Percentiles rank a stretch among this genome's conserved stretches.
These are phyloP conservation scores for Cyclanthera cordifolia DNA, from an alignment of 306 rosid species.

Conservation along the genomic window DNA sequence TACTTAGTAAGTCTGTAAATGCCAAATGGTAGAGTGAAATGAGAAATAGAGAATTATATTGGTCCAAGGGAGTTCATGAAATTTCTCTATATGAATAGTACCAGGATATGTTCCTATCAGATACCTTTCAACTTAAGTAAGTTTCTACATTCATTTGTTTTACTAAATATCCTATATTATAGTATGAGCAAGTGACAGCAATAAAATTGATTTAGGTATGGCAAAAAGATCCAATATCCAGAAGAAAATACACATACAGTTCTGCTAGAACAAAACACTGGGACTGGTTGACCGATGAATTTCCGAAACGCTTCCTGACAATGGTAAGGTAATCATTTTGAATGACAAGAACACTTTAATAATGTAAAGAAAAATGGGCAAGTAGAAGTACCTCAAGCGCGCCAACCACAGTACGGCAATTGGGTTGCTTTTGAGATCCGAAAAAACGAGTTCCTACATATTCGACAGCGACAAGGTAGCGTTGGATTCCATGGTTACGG, in stretches of 20 bases:
- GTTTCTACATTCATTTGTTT: not conserved
- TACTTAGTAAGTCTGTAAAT: too few relatives aligned
- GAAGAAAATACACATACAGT: slow-evolving; percentile 45
- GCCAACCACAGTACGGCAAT: slow-evolving; percentile 69
- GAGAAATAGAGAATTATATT: too few relatives aligned
- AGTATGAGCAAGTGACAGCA: too few relatives aligned
- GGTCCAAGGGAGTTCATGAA: too few relatives aligned
- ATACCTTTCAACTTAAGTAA: not conserved
- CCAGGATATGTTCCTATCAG: too few relatives aligned
- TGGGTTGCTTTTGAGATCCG: slow-evolving; percentile 83
- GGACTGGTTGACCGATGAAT: slow-evolving; percentile 66
- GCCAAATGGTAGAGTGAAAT: too few relatives aligned
- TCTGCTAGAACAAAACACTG: slow-evolving; percentile 73
- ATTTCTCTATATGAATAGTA: too few relatives aligned
- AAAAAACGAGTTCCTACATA: slow-evolving; percentile 77
- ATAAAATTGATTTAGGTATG: not conserved
- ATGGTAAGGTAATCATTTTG: not conserved
- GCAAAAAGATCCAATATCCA: not conserved
- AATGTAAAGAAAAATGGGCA: too few relatives aligned
- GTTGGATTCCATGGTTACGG: slow-evolving; percentile 32
- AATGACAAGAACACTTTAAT: not conserved
- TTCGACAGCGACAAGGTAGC: slow-evolving; percentile 73
- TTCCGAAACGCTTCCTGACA: slow-evolving; percentile 72
- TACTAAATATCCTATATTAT: not conserved
- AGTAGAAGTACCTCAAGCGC: slow-evolving; percentile 55